Evolutionary conservation across 345 rosid species (phyloP).

Genomic region (Lumnitzera racemosa): DNA sequence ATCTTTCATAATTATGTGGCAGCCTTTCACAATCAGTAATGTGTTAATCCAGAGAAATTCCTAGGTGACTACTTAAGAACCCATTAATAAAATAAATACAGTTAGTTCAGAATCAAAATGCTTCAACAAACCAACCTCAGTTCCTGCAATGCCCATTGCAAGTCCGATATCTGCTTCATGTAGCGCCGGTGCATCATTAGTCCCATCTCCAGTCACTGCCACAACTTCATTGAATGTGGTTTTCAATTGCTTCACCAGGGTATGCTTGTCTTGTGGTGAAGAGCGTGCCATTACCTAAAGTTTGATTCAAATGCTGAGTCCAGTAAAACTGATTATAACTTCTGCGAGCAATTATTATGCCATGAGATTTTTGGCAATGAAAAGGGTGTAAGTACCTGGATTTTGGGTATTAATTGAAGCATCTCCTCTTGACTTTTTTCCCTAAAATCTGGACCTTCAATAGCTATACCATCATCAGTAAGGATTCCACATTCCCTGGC

Average conservation of each 20-base stretch:
- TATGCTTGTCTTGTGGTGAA: slow-evolving; percentile 90
- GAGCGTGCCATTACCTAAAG: slow-evolving; percentile 95
- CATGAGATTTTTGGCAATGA: neutral
- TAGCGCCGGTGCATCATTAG: slow-evolving; percentile 96
- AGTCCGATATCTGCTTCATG: slow-evolving; percentile 97
- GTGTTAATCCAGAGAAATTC: no score
- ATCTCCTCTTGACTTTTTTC: slow-evolving; percentile 73
- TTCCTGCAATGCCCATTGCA: slow-evolving; percentile 98
- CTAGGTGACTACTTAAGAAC: no score
- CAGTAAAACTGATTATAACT: neutral
- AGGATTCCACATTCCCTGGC: slow-evolving; percentile 95
- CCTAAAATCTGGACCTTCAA: slow-evolving; percentile 85
- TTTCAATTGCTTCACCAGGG: slow-evolving; percentile 72
- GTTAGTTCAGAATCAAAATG: neutral
- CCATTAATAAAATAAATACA: neutral
- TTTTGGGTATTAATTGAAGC: slow-evolving; percentile 66
- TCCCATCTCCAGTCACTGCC: slow-evolving; percentile 94
- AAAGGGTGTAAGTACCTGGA: slow-evolving; percentile 48
- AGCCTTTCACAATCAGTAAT: no score
- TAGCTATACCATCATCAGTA: slow-evolving; percentile 75
- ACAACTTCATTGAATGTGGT: slow-evolving; percentile 83
- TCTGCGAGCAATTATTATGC: neutral
- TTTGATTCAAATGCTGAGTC: neutral
- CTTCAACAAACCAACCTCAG: slow-evolving; percentile 46
- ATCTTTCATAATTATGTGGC: no score